Evolutionary conservation across 2,329 filamentous ascomycete genomes (phyloP).

Genomic region (Neonectria magnoliae): DNA sequence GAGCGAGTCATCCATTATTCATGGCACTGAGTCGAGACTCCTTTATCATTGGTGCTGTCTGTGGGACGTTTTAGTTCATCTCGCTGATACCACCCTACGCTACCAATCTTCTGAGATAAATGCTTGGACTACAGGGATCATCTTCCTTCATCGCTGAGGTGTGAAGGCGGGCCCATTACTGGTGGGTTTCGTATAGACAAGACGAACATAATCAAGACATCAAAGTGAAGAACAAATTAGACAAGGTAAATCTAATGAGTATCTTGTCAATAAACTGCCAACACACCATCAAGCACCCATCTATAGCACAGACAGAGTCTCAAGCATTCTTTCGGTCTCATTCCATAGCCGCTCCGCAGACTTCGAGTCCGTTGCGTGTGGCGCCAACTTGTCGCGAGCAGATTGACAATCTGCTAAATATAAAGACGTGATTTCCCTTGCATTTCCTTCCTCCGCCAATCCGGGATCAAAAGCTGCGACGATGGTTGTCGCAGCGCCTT

Average conservation of each 20-base stretch:
- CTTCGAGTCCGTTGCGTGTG: conserved; percentile 15
- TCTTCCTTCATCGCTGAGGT: too few species aligned
- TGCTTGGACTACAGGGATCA: too few species aligned
- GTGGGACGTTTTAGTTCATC: not conserved
- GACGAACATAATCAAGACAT: not conserved
- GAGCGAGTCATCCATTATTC: not conserved
- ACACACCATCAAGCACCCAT: not conserved
- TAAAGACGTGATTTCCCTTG: not conserved
- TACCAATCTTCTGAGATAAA: not conserved
- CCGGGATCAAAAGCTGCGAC: conserved; percentile 33
- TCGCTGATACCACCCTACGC: not conserved
- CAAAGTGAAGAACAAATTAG: not conserved
- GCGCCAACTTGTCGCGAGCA: conserved; percentile 7
- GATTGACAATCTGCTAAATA: conserved; percentile 33
- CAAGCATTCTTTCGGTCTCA: conserved; percentile 23
- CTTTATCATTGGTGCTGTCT: not conserved
- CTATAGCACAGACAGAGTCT: conserved; percentile 1
- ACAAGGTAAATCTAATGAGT: not conserved
- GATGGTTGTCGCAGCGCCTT: conserved; percentile 30
- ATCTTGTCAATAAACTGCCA: not conserved
- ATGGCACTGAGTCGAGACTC: too few species aligned
- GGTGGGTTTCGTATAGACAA: too few species aligned
- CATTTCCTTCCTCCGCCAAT: not conserved
- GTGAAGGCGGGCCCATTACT: too few species aligned
- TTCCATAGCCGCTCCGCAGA: conserved; percentile 31